Evolutionary conservation across 1,139 yeast species (phyloP).

Genomic region (Ogataea hybrid): DNA sequence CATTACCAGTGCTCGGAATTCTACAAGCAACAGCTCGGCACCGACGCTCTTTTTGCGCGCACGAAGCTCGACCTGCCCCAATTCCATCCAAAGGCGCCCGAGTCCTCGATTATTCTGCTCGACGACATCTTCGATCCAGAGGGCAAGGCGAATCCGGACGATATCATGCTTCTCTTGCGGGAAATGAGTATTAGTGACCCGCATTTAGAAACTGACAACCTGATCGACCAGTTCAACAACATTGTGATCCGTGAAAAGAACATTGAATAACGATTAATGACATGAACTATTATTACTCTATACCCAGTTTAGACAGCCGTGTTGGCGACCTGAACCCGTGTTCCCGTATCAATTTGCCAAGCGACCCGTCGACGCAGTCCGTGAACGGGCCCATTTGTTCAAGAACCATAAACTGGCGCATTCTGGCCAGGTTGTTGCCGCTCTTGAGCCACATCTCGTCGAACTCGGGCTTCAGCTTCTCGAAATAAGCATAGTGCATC

Average conservation of each 20-base stretch:
- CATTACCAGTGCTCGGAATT: constrained; percentile 85
- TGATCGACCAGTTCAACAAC: constrained; percentile 35
- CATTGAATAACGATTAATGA: constrained; percentile 16
- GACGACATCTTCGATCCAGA: constrained; percentile 68
- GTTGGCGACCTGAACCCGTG: constrained; percentile 26
- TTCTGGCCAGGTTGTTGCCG: constrained; percentile 20
- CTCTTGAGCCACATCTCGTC: constrained; percentile 21
- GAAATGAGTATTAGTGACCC: constrained; percentile 44
- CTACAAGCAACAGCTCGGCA: constrained; percentile 67
- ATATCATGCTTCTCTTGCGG: constrained; percentile 51
- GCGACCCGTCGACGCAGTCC: constrained; percentile 24
- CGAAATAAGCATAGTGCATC: constrained; percentile 21
- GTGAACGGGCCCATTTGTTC: constrained; percentile 30
- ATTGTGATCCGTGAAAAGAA: constrained; percentile 22
- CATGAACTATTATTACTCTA: constrained; percentile 5
- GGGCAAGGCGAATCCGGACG: constrained; percentile 46
- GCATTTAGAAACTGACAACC: constrained; percentile 35
- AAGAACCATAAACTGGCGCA: constrained; percentile 12
- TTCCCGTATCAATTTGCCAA: constrained; percentile 23
- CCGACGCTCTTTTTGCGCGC: constrained; percentile 73
- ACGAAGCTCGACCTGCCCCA: constrained; percentile 48
- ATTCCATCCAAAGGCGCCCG: constrained; percentile 49
- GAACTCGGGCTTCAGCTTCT: constrained; percentile 26
- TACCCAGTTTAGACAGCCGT: constrained; percentile 9
- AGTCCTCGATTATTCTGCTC: constrained; percentile 57